phyloP scores from a whole-genome alignment of 73 alveolate genomes.

The Tetrahymena borealis region DNA sequence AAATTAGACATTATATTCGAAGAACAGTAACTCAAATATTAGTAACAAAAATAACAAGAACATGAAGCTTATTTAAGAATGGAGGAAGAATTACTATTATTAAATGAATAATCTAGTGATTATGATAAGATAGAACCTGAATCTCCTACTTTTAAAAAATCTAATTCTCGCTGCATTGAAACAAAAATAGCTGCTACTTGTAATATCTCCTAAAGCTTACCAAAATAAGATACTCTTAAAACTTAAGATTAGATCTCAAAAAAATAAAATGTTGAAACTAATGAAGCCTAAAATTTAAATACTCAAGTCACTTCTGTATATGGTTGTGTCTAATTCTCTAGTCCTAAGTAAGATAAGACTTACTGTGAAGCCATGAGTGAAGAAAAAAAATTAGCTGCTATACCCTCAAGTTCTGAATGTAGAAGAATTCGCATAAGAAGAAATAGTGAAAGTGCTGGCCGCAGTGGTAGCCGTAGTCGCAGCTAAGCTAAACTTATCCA shows the following conservation, averaged over 20 bases:
- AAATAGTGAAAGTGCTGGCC: not conserved
- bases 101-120: too few relatives aligned
- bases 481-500: not conserved
- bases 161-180: not conserved
- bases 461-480: not conserved
- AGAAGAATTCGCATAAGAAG: not conserved
- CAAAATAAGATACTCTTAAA: not conserved
- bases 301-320: not conserved
- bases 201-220: not conserved
- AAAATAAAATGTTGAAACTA: not conserved
- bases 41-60: not conserved
- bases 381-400: not conserved
- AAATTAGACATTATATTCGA: not conserved
- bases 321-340: not conserved
- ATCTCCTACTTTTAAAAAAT: not conserved
- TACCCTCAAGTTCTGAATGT: not conserved
- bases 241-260: not conserved
- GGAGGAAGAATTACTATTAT: not conserved
- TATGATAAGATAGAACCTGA: not conserved
- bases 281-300: not conserved
- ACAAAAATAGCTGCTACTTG: not conserved
- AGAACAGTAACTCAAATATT: not conserved
- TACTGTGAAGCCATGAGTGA: not conserved
- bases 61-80: not conserved
- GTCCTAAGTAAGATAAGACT: not conserved